Evolutionary conservation across 257 asterid species (phyloP), one percentile per base, ranked within the genome.

Genomic region (Apocynum venetum): DNA sequence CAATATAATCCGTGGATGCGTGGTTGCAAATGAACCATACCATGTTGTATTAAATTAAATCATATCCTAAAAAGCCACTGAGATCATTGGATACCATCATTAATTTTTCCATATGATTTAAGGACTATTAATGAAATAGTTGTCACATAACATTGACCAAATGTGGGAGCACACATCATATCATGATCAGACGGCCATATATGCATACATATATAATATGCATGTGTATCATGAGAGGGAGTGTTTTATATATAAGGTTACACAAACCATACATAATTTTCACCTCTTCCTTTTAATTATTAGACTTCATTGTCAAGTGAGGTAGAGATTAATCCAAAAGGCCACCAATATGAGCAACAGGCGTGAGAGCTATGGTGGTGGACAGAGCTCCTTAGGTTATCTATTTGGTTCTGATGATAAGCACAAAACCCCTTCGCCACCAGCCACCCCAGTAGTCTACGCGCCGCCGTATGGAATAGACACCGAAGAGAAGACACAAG

Each of bases 311-410:
- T 31, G 0, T 38, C 35, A 3, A 15, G 48, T 25, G 11, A 64
- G 68, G 47, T 15, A 59, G 43, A 66, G 17, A 47, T n/a, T 25
- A 25, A 25, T 51, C 43, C 48, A 7, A 49, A 46, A n/a, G 78
- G 69, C 38, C 40, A 25, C 31, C 8, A 85, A 82, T 86, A 73
- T 86, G 89, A 74, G 70, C 74, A 89, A 85, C 31, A 25, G 31
- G 81, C 87, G 93, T 49, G 91, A 63, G 64, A 85, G 93, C 78
- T 77, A 36, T 38, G 93, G 93, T 31, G 93, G 93, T 67, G 93
- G 93, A 0, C 86, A 89, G 75, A 89, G 94, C 73, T 89, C 92
- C 1, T 71, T 89, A 57, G 94, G 94, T 11, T 89, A 89, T 73
- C 86, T 89, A 48, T 89, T 89, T 76, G 91, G 91, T 74, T 53